These are phyloP conservation scores for Hanseniaspora clermontiae DNA, from an alignment of 805 yeast species.

Conservation along the genomic window DNA sequence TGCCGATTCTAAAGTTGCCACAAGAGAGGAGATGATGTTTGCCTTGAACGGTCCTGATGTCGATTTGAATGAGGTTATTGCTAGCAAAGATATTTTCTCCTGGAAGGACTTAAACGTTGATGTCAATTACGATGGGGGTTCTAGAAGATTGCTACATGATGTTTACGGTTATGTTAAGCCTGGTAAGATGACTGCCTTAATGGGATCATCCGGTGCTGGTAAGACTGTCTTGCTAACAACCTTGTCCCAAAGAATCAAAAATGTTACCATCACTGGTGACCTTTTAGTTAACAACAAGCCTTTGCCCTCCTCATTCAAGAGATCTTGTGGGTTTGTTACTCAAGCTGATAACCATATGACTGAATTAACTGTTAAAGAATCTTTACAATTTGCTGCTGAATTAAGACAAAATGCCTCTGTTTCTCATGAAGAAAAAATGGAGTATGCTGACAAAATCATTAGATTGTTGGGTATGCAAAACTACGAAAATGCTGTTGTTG, in stretches of 20 bases:
- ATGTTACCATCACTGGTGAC: slow-evolving; percentile 62
- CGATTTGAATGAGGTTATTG: slow-evolving; percentile 25
- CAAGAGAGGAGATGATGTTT: slow-evolving; percentile 31
- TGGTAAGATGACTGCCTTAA: slow-evolving; percentile 67
- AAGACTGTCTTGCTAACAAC: slow-evolving; percentile 66
- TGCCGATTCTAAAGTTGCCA: slow-evolving; percentile 29
- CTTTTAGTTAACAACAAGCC: slow-evolving; percentile 58
- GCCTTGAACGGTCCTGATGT: slow-evolving; percentile 26
- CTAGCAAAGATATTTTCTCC: slow-evolving; percentile 44
- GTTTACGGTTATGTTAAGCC: slow-evolving; percentile 68
- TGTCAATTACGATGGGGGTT: slow-evolving; percentile 48
- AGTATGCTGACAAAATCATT: slow-evolving; percentile 57
- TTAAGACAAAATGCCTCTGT: slow-evolving; percentile 55
- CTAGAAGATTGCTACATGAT: slow-evolving; percentile 41
- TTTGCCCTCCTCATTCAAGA: slow-evolving; percentile 49
- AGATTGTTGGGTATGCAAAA: slow-evolving; percentile 53
- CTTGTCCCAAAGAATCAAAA: slow-evolving; percentile 55
- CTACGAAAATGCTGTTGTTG: slow-evolving; percentile 70
- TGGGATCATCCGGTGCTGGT: slow-evolving; percentile 87
- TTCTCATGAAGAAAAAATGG: slow-evolving; percentile 46
- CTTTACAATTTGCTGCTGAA: slow-evolving; percentile 57
- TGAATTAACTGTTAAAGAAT: slow-evolving; percentile 61
- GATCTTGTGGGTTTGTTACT: slow-evolving; percentile 70
- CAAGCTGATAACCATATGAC: slow-evolving; percentile 68
- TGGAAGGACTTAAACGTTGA: slow-evolving; percentile 62